Base-by-base conservation (phyloP, 164 flowering plant species). In the Dillenia turbinata region DNA sequence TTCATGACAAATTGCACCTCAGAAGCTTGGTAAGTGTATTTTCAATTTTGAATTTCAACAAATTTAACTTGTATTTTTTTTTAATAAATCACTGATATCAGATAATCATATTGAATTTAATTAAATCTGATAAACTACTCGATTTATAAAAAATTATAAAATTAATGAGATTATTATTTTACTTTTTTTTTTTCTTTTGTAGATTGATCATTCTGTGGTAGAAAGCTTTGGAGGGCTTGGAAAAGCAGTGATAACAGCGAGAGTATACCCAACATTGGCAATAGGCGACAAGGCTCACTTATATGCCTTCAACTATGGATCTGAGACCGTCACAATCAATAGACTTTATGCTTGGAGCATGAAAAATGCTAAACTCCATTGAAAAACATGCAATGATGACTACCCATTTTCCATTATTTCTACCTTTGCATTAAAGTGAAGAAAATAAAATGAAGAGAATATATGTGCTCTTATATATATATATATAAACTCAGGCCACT, bases 211-310 rank as follows among this genome's bases (percentile, higher is more conserved):
- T 50, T 77, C 80, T 1, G 62, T 73, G 12, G 62, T 73, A 8
- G 80, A 77, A 57, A 74, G 75, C 47, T 77, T 77, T 60, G 80
- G 77, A 15, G 80, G 73, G 8, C 60, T 54, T 33, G 80, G 80
- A 57, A 73, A 50, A 33, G 57, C 57, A 11, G 70, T 75, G 57
- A 73, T 77, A 9, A 71, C 77, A 19, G 53, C 77, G 19, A 71
- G 80, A 60, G 77, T 77, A 49, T 77, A 77, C 54, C 81, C 75
- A 44, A 66, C 49, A 13, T 13, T 74, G 49, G 81, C 81, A 9
- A 71, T 71, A 46, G 48, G 45, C 46, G 14, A 66, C n/a, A 63
- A 53, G 9, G 63, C 76, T 8, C 70, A 74, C 52, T 54, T 77
- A 10, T 69, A 71, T 67, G 74, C 50, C 47, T 77, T 77, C 61